Evolutionary conservation across 2,329 filamentous ascomycete genomes (phyloP).

Genomic region (Penicillium sp.): DNA sequence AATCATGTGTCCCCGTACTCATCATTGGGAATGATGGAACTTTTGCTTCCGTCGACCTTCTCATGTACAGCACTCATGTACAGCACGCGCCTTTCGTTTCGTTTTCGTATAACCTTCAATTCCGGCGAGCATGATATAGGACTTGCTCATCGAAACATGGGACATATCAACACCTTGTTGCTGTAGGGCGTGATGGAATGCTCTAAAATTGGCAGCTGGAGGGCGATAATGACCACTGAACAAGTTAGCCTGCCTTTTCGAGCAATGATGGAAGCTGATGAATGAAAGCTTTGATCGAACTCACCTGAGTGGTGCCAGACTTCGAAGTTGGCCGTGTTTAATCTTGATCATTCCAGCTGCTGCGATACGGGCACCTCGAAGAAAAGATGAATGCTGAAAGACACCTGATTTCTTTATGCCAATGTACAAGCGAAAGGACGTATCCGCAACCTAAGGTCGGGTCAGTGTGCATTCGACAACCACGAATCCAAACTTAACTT

Average conservation of each 20-base stretch:
- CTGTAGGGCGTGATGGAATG: conserved; percentile 72
- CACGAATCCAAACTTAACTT: too few relatives aligned
- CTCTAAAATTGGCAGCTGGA: conserved; percentile 76
- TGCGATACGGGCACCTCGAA: conserved; percentile 77
- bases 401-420: conserved; percentile 86
- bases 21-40: background rate
- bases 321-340: conserved; percentile 62
- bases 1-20: background rate
- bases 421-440: conserved; percentile 74
- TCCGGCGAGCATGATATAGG: conserved; percentile 78
- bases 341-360: conserved; percentile 84
- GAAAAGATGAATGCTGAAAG: conserved; percentile 88
- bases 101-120: conserved; percentile 76
- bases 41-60: conserved; percentile 18
- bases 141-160: conserved; percentile 74
- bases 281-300: background rate
- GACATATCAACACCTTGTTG: conserved; percentile 76
- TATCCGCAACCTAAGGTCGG: conserved; percentile 59
- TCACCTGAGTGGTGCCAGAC: conserved; percentile 61
- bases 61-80: conserved; percentile 24
- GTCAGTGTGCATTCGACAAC: too few relatives aligned
- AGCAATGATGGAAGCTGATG: background rate
- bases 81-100: conserved; percentile 39
- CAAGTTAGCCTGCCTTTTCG: conserved; percentile 32
- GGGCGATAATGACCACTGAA: conserved; percentile 80